Evolutionary conservation across 2,329 filamentous ascomycete species (phyloP).

Genomic region (Sphaerulina vaccinii): DNA sequence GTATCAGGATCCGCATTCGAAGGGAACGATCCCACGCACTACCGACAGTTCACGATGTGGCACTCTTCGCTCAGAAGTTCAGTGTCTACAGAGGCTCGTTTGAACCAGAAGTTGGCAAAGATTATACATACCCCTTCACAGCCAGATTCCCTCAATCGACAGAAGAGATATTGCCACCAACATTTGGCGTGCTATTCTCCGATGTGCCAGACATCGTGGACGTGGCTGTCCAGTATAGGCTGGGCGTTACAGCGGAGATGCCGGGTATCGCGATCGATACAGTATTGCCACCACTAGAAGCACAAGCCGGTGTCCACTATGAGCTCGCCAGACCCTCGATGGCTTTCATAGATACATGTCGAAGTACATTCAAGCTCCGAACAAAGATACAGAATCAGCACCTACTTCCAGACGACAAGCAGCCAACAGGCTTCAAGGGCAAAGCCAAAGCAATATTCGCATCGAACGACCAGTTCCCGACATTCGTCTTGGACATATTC

Average conservation of each 20-base stretch:
- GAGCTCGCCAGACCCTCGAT: conserved; percentile 12
- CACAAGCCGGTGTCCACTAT: conserved; percentile 10
- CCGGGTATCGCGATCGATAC: conserved; percentile 24
- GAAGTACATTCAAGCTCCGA: conserved; percentile 10
- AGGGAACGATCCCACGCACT: conserved; percentile 18
- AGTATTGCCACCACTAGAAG: conserved; percentile 6
- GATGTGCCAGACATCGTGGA: conserved; percentile 24
- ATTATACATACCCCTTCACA: conserved; percentile 16
- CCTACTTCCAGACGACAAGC: conserved; percentile 24
- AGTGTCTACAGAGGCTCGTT: conserved; percentile 22
- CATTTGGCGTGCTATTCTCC: conserved; percentile 16
- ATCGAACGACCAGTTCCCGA: conserved; percentile 23
- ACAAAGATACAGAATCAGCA: conserved; percentile 24
- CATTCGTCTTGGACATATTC: conserved; percentile 21
- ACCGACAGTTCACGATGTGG: conserved; percentile 18
- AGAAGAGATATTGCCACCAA: conserved; percentile 15
- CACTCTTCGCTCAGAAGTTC: conserved; percentile 13
- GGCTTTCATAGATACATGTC: conserved; percentile 8
- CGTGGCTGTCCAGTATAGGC: conserved; percentile 15
- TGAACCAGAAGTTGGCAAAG: conserved; percentile 17
- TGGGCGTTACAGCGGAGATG: conserved; percentile 18
- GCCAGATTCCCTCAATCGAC: conserved; percentile 16
- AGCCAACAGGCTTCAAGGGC: conserved; percentile 24
- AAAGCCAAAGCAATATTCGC: conserved; percentile 27
- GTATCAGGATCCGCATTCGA: conserved; percentile 17